Percentiles rank a stretch among this genome's conserved stretches.
These are phyloP conservation scores for Corchorus capsularis DNA, from an alignment of 345 rosid genomes.

Conservation along the genomic window DNA sequence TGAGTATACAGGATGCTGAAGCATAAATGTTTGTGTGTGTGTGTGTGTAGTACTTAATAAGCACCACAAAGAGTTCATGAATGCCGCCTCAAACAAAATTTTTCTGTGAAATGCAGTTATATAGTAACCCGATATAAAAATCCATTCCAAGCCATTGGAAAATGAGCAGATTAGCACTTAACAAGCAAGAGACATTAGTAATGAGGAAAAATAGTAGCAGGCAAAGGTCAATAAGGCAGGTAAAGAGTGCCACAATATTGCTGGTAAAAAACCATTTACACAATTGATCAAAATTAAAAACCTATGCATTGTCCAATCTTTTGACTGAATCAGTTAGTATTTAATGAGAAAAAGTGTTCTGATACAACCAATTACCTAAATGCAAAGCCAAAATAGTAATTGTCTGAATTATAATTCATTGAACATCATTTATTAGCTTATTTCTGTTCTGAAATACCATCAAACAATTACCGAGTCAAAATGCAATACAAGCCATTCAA, in stretches of 20 bases:
- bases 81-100: neutral
- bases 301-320: neutral
- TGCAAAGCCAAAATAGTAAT: neutral
- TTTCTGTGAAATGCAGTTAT: neutral
- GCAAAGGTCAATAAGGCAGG: too few relatives aligned
- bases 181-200: neutral
- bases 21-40: neutral
- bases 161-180: neutral
- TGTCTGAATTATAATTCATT: neutral
- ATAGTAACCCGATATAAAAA: neutral
- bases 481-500: neutral
- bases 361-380: neutral
- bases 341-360: neutral
- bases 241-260: neutral
- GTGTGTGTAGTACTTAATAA: neutral
- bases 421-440: neutral
- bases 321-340: neutral
- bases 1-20: neutral
- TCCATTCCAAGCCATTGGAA: neutral
- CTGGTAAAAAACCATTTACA: neutral
- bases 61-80: neutral
- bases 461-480: neutral
- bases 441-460: neutral
- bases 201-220: neutral
- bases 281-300: slow-evolving; percentile 7